phyloP scores from a whole-genome alignment of 805 yeast species.

The Yarrowia sp. region DNA sequence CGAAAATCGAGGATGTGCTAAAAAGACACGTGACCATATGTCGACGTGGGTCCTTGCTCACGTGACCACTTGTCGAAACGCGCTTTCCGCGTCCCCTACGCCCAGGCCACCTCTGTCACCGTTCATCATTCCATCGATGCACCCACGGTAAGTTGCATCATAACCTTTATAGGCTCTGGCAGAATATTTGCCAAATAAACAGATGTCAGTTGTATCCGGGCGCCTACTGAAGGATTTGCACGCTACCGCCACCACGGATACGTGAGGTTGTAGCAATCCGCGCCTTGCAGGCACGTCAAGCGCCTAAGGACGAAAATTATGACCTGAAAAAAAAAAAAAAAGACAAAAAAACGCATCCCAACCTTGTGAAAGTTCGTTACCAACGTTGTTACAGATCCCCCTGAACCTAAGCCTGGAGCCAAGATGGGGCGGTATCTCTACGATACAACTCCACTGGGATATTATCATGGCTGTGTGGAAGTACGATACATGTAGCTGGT shows the following conservation, averaged over 20 bases:
- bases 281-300: too few species aligned
- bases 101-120: background rate
- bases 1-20: background rate
- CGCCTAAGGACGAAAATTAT: too few species aligned
- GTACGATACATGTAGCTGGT: too few species aligned
- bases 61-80: background rate
- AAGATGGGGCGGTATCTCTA: too few species aligned
- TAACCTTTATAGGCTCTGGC: background rate
- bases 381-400: slow-evolving; percentile 13
- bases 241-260: too few species aligned
- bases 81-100: background rate
- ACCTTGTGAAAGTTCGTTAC: background rate
- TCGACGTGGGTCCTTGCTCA: background rate
- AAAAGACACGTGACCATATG: background rate
- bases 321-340: background rate
- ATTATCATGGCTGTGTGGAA: too few species aligned
- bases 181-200: too few species aligned
- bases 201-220: too few species aligned
- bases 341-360: background rate
- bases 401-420: background rate
- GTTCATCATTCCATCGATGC: background rate
- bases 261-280: too few species aligned
- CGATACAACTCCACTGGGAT: too few species aligned
- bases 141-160: slow-evolving; percentile 9
- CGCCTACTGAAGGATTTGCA: too few species aligned